Conservation (phyloP, 805 yeast species). For the Spathaspora girioi region DNA sequence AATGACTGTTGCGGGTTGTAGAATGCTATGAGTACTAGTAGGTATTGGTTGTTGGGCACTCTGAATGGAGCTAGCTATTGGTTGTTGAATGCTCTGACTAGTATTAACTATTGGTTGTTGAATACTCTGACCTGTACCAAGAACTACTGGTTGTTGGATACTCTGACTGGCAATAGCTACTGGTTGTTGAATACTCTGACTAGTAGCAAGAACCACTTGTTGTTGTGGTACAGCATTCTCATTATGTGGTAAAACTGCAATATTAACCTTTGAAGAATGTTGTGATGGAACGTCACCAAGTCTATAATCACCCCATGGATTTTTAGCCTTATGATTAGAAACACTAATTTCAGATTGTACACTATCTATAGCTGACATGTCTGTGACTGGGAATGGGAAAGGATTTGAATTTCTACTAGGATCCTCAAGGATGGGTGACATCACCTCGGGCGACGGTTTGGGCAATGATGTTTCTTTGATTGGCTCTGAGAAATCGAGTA, state of each 20-base stretch:
- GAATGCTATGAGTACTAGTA: not conserved
- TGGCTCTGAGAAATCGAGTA: not conserved
- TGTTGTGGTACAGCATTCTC: not conserved
- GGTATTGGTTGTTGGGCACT: not conserved
- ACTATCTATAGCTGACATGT: not conserved
- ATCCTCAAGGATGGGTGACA: not conserved
- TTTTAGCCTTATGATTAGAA: constrained; percentile 13
- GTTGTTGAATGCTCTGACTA: not conserved
- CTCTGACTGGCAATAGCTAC: too few relatives aligned
- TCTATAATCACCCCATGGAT: constrained; percentile 35
- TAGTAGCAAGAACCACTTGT: too few relatives aligned
- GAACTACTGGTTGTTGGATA: too few relatives aligned
- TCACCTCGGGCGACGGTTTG: not conserved
- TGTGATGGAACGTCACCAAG: not conserved
- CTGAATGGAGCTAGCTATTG: not conserved
- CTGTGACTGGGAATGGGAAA: constrained; percentile 4
- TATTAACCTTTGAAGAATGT: not conserved
- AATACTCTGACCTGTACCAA: too few relatives aligned
- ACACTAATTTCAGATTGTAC: not conserved
- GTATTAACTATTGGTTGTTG: too few relatives aligned
- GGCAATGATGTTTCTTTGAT: not conserved
- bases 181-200: too few relatives aligned
- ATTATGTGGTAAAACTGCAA: not conserved
- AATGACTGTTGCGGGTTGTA: not conserved
- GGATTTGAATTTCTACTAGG: constrained; percentile 4